These are phyloP conservation scores for Flammula alnicola DNA, from an alignment of 1,284 basidiomycete genomes.

Conservation along the genomic window DNA sequence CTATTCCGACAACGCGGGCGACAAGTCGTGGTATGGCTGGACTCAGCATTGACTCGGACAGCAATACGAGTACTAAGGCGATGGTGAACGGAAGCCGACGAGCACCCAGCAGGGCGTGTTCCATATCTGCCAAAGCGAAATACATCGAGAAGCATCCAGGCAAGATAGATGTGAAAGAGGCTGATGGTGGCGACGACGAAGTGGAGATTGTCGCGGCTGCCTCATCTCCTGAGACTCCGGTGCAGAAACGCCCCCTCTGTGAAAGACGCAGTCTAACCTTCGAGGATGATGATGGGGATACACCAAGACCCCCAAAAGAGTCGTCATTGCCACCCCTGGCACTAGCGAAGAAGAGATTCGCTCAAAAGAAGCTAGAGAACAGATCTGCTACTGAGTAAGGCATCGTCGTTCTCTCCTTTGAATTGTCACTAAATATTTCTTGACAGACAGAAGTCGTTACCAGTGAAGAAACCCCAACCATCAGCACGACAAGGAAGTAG, in stretches of 20 bases:
- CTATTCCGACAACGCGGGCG: background rate
- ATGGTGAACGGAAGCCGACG: constrained; percentile 9
- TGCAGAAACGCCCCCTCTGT: background rate
- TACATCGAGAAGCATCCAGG: background rate
- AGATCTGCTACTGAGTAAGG: too few species aligned
- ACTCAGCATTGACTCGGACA: constrained; percentile 14
- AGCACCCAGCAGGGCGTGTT: constrained; percentile 10
- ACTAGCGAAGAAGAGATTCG: too few species aligned
- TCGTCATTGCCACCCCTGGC: too few species aligned
- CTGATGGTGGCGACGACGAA: constrained; percentile 4
- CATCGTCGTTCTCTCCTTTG: too few species aligned
- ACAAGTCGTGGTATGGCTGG: constrained; percentile 12
- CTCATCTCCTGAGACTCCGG: background rate
- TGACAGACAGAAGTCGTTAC: background rate
- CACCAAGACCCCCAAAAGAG: background rate
- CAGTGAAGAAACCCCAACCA: background rate
- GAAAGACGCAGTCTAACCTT: background rate
- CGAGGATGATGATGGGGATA: constrained; percentile 1
- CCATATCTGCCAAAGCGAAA: background rate
- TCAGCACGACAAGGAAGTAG: background rate
- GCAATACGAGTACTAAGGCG: constrained; percentile 15
- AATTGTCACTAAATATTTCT: too few species aligned
- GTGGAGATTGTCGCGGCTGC: constrained; percentile 4
- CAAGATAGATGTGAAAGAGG: constrained; percentile 1
- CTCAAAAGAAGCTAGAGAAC: too few species aligned